Conservation (phyloP, 768 basidiomycete genomes). For the Tricholoma sp. region DNA sequence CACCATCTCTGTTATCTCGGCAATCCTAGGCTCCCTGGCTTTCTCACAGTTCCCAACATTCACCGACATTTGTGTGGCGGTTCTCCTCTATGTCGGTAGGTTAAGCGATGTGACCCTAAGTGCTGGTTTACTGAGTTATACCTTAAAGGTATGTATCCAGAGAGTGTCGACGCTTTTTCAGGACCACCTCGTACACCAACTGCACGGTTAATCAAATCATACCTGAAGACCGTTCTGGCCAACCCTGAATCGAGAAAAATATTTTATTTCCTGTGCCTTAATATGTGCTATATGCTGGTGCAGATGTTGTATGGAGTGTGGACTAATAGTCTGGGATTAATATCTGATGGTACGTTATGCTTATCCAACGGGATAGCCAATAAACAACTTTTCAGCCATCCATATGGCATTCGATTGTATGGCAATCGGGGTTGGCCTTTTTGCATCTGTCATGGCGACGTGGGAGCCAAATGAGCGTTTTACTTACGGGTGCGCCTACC, state of each 20-base stretch:
- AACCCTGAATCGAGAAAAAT: constrained; percentile 93
- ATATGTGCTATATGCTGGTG: constrained; percentile 93
- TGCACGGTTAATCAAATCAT: constrained; percentile 53
- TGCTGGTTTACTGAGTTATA: neutral
- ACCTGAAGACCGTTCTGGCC: constrained; percentile 86
- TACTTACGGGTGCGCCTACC: constrained; percentile 77
- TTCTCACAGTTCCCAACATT: constrained; percentile 59
- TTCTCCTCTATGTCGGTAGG: constrained; percentile 61
- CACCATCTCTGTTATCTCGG: constrained; percentile 40
- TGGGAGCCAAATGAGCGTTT: constrained; percentile 95
- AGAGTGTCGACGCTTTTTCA: constrained; percentile 36
- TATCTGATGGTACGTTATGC: constrained; percentile 76
- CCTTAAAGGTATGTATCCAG: constrained; percentile 48
- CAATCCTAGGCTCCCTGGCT: constrained; percentile 52
- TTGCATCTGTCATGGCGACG: constrained; percentile 96
- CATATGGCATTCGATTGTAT: constrained; percentile 99
- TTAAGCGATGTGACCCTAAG: constrained; percentile 8
- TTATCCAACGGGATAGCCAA: neutral
- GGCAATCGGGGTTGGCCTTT: constrained; percentile 91
- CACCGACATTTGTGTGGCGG: constrained; percentile 54
- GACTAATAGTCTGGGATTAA: constrained; percentile 95
- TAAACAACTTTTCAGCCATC: constrained; percentile 57
- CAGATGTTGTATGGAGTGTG: constrained; percentile 97
- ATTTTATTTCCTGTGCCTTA: constrained; percentile 93
- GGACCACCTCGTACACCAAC: constrained; percentile 45